phyloP scores from a whole-genome alignment of 495 filamentous ascomycete genomes.

The Penicillium longicatenatum region DNA sequence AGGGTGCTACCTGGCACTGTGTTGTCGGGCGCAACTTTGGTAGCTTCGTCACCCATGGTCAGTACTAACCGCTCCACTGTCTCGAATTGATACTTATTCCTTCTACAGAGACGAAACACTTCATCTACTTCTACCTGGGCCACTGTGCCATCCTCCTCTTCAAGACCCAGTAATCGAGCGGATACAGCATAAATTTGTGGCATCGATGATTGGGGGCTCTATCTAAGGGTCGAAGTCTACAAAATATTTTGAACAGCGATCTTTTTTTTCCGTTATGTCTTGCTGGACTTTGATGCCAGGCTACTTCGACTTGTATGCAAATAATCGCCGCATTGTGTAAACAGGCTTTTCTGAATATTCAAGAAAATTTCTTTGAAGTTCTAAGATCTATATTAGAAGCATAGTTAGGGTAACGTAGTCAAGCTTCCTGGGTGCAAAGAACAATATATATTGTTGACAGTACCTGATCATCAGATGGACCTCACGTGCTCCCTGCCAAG shows the following conservation, averaged over 20 bases:
- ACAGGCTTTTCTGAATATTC: conserved; percentile 10
- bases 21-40: conserved; percentile 98
- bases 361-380: not conserved
- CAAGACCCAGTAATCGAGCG: conserved; percentile 81
- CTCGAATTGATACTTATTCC: conserved; percentile 14
- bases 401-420: too few relatives aligned
- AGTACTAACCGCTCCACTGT: conserved; percentile 13
- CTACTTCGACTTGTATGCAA: conserved; percentile 11
- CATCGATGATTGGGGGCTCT: not conserved
- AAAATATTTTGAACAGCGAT: conserved; percentile 21
- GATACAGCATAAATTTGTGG: not conserved
- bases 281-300: conserved; percentile 4
- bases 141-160: conserved; percentile 98
- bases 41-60: conserved; percentile 98
- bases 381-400: too few relatives aligned
- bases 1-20: conserved; percentile 97
- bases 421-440: not conserved
- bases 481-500: conserved; percentile 29
- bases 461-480: conserved; percentile 19
- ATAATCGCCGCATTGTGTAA: conserved; percentile 17
- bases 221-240: not conserved
- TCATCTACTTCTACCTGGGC: conserved; percentile 99
- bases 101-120: conserved; percentile 90
- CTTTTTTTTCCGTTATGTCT: conserved; percentile 8
- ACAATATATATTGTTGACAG: not conserved